These are phyloP conservation scores for Plasmodium gonderi DNA, from an alignment of 169 alveolate genomes.

Conservation along the genomic window DNA sequence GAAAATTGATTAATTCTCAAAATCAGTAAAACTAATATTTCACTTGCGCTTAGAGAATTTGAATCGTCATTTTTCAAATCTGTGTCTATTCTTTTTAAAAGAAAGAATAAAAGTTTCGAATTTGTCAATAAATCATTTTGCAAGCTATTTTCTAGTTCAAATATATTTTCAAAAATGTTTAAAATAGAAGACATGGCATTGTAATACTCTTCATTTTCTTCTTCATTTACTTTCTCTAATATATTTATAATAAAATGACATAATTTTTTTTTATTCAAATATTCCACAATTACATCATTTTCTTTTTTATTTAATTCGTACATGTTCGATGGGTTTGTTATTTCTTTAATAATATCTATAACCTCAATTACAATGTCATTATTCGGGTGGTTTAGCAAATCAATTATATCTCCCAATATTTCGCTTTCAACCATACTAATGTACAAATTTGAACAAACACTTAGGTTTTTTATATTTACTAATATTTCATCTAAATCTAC, in stretches of 20 bases:
- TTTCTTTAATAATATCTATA: conserved; percentile 60
- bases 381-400: conserved; percentile 65
- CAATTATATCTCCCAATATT: conserved; percentile 50
- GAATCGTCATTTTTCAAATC: conserved; percentile 49
- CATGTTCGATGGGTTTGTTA: conserved; percentile 68
- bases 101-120: conserved; percentile 71
- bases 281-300: conserved; percentile 17
- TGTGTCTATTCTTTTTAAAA: conserved; percentile 60
- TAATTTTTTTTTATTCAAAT: conserved; percentile 50
- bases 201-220: conserved; percentile 59
- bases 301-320: conserved; percentile 39
- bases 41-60: conserved; percentile 65
- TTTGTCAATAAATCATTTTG: conserved; percentile 65
- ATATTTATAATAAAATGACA: conserved; percentile 66
- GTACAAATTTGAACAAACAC: conserved; percentile 68
- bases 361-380: conserved; percentile 71
- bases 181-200: conserved; percentile 71
- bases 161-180: conserved; percentile 61
- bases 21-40: conserved; percentile 65
- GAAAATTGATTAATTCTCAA: conserved; percentile 71
- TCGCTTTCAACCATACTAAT: conserved; percentile 63
- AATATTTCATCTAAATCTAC: conserved; percentile 72
- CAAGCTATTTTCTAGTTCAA: conserved; percentile 60
- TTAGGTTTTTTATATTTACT: conserved; percentile 54
- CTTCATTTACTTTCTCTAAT: conserved; percentile 68